These are phyloP conservation scores for Mycena vitilis DNA, from an alignment of 768 basidiomycete species.

Conservation along the genomic window DNA sequence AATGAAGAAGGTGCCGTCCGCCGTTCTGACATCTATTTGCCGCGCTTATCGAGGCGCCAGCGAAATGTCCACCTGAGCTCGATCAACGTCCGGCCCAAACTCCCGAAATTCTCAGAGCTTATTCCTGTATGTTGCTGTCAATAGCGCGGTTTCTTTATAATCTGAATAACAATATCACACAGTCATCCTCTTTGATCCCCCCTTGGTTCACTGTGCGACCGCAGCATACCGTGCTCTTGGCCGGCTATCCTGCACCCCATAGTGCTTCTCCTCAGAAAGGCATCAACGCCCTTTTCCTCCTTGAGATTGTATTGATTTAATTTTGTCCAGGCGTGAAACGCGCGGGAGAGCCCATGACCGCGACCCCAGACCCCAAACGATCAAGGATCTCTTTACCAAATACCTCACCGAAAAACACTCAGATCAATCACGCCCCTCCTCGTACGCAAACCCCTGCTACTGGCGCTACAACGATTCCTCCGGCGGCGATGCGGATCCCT, in stretches of 20 bases:
- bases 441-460: slow-evolving; percentile 39
- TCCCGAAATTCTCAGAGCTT: slow-evolving; percentile 63
- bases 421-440: slow-evolving; percentile 35
- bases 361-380: slow-evolving; percentile 61
- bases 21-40: neutral
- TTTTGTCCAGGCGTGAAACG: slow-evolving; percentile 54
- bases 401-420: slow-evolving; percentile 37
- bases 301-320: slow-evolving; percentile 2
- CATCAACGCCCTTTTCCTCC: slow-evolving; percentile 1
- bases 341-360: slow-evolving; percentile 48
- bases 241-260: slow-evolving; percentile 54
- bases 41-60: slow-evolving; percentile 47
- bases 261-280: slow-evolving; percentile 42
- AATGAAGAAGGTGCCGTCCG: slow-evolving; percentile 65
- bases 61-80: slow-evolving; percentile 69
- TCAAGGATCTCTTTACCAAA: slow-evolving; percentile 46
- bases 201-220: slow-evolving; percentile 70
- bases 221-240: slow-evolving; percentile 58
- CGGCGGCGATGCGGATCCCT: slow-evolving; percentile 14
- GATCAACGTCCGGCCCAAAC: slow-evolving; percentile 56
- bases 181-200: slow-evolving; percentile 54
- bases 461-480: slow-evolving; percentile 40
- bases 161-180: slow-evolving; percentile 18
- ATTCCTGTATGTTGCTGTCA: slow-evolving; percentile 54
- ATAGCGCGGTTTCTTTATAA: neutral